Conservation (phyloP, 768 basidiomycete species). For the Fomitopsis serialis region DNA sequence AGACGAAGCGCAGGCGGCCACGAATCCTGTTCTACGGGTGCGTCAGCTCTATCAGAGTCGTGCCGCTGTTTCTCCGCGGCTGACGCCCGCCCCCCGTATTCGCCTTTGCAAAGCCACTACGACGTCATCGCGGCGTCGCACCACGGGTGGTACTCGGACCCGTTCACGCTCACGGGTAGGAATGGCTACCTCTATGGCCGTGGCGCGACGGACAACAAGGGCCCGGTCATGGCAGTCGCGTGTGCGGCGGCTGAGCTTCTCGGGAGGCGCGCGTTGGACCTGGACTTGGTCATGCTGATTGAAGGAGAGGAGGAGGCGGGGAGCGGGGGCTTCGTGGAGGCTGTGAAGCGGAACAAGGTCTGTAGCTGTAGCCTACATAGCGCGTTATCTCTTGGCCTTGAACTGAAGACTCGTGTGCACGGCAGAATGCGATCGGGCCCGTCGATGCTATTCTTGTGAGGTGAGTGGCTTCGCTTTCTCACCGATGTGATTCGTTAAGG, state of each 20-base stretch:
- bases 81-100: neutral
- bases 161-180: conserved; percentile 74
- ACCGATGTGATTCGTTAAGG: neutral
- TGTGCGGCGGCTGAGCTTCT: conserved; percentile 84
- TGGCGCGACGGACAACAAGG: conserved; percentile 93
- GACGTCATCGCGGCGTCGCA: conserved; percentile 86
- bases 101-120: conserved; percentile 64
- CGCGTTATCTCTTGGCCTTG: neutral
- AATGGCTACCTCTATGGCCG: conserved; percentile 91
- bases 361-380: neutral
- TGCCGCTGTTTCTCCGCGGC: neutral
- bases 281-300: conserved; percentile 86
- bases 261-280: conserved; percentile 62
- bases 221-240: conserved; percentile 87
- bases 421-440: conserved; percentile 72
- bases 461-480: conserved; percentile 29
- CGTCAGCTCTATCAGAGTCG: conserved; percentile 5
- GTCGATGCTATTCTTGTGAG: conserved; percentile 89
- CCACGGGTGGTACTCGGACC: conserved; percentile 77
- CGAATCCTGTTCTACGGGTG: conserved; percentile 91
- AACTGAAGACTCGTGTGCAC: no score
- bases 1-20: conserved; percentile 50
- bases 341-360: conserved; percentile 73
- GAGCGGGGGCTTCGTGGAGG: conserved; percentile 78
- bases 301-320: conserved; percentile 99